phyloP scores from a whole-genome alignment of 371 early-diverging fungal genomes.

The Actinomucor elegans region DNA sequence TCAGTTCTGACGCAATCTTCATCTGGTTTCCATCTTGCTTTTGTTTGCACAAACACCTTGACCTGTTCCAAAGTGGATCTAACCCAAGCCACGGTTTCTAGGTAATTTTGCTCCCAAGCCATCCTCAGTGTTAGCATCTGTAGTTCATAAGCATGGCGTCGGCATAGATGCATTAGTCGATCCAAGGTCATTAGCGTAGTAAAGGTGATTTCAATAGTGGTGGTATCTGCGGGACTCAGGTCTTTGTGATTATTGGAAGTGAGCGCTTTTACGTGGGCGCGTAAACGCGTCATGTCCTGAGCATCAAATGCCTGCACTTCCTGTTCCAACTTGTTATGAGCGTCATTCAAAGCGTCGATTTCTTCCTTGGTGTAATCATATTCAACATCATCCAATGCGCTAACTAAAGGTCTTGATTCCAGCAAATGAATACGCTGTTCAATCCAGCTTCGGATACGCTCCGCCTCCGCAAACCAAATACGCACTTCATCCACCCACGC shows the following conservation, averaged over 20 bases:
- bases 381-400: conserved; percentile 28
- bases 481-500: conserved; percentile 55
- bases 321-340: conserved; percentile 7
- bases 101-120: conserved; percentile 47
- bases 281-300: conserved; percentile 50
- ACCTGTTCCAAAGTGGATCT: conserved; percentile 18
- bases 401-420: conserved; percentile 17
- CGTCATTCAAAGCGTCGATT: conserved; percentile 28
- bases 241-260: conserved; percentile 29
- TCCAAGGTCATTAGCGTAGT: conserved; percentile 51
- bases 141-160: conserved; percentile 39
- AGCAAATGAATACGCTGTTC: conserved; percentile 36
- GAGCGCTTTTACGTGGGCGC: conserved; percentile 52
- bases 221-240: conserved; percentile 58
- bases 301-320: conserved; percentile 34
- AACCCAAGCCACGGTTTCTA: conserved; percentile 30
- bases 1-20: neutral
- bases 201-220: conserved; percentile 54
- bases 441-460: conserved; percentile 46
- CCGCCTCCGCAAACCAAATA: conserved; percentile 52
- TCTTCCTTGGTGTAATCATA: conserved; percentile 22
- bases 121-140: conserved; percentile 41
- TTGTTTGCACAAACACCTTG: conserved; percentile 19
- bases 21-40: conserved; percentile 37
- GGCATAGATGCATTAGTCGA: conserved; percentile 38